Percentiles rank a stretch among this genome's conserved stretches.
phyloP scores from a whole-genome alignment of 768 basidiomycete species.

The Rhizopogon vesiculosus region DNA sequence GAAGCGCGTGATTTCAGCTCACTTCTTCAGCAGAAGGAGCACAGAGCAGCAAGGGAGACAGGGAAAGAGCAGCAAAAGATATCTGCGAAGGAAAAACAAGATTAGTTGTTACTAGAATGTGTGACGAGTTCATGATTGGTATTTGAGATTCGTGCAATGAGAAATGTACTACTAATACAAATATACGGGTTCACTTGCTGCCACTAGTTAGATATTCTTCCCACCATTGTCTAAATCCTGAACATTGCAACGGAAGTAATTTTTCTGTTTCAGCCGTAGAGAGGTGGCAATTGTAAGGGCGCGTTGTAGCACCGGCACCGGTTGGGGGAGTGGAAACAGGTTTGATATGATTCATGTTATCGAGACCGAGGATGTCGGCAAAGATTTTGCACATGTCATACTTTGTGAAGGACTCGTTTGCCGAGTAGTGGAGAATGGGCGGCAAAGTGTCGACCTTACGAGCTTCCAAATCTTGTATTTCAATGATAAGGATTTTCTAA shows the following conservation, averaged over 20 bases:
- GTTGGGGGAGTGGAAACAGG: conserved; percentile 67
- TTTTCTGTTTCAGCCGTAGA: conserved; percentile 72
- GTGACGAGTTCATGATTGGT: neutral
- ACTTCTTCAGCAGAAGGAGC: neutral
- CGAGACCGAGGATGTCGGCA: conserved; percentile 40
- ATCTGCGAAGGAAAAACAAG: neutral
- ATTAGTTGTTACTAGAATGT: neutral
- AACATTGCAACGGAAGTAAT: conserved; percentile 54
- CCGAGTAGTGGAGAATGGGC: conserved; percentile 81
- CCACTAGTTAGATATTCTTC: conserved; percentile 34
- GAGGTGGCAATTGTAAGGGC: conserved; percentile 79
- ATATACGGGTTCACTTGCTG: conserved; percentile 6
- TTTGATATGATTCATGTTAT: conserved; percentile 64
- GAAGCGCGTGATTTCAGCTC: no score
- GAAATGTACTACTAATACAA: neutral
- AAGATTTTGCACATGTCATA: conserved; percentile 88
- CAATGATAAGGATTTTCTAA: neutral
- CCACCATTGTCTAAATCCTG: conserved; percentile 88
- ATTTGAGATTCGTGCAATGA: neutral
- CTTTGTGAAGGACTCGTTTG: conserved; percentile 81
- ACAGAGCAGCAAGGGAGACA: neutral
- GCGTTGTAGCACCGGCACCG: conserved; percentile 58
- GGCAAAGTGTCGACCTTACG: conserved; percentile 42
- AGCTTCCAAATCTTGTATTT: conserved; percentile 19
- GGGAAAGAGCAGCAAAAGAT: neutral